phyloP scores from a whole-genome alignment of 2,329 filamentous ascomycete species.

The Colletotrichum simmondsii region DNA sequence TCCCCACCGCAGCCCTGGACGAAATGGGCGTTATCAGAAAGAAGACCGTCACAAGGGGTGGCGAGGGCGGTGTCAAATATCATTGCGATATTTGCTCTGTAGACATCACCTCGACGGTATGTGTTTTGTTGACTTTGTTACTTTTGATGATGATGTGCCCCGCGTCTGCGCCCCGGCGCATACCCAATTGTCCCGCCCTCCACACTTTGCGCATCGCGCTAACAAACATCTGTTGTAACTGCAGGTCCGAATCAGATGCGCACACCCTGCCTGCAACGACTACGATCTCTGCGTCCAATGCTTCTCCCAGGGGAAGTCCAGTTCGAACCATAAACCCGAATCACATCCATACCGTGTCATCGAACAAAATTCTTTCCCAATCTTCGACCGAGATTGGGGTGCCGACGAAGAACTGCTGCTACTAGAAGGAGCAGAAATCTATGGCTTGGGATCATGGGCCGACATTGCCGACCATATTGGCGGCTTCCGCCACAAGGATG shows the following conservation, averaged over 20 bases:
- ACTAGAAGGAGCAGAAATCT: conserved; percentile 93
- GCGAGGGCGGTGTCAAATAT: conserved; percentile 92
- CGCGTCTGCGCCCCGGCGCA: conserved; percentile 12
- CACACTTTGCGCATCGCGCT: conserved; percentile 10
- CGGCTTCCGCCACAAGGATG: conserved; percentile 92
- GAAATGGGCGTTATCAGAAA: conserved; percentile 95
- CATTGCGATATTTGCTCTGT: conserved; percentile 97
- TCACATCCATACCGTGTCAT: conserved; percentile 93
- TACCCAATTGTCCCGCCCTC: neutral
- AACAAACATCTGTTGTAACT: conserved; percentile 47
- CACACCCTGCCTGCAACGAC: conserved; percentile 83
- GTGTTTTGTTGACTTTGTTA: conserved; percentile 45
- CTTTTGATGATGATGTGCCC: conserved; percentile 1
- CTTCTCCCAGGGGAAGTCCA: conserved; percentile 84
- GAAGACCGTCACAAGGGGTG: conserved; percentile 87
- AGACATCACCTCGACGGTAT: conserved; percentile 95
- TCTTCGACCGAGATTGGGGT: conserved; percentile 95
- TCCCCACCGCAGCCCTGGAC: conserved; percentile 37
- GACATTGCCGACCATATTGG: conserved; percentile 99
- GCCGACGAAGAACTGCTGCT: conserved; percentile 96
- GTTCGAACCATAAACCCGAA: conserved; percentile 85
- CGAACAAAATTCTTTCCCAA: conserved; percentile 97
- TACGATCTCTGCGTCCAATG: conserved; percentile 98
- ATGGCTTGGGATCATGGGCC: conserved; percentile 95
- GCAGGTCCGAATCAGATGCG: conserved; percentile 94